phyloP scores from a whole-genome alignment of 306 rosid genomes.

The Lathyrus oleraceus region DNA sequence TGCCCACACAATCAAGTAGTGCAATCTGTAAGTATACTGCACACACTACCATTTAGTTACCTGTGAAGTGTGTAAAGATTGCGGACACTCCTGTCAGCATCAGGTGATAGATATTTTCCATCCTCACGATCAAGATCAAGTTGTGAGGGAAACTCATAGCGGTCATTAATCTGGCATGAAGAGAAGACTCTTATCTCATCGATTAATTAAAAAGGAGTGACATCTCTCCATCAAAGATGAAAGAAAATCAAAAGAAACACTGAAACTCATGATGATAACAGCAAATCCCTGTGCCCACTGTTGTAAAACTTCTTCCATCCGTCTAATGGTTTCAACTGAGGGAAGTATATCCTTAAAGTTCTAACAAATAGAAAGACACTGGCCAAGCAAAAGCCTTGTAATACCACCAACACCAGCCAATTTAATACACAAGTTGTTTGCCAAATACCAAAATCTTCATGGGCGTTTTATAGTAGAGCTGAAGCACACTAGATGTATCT shows the following conservation, averaged over 20 bases:
- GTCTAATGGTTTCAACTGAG: neutral
- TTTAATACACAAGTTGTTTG: neutral
- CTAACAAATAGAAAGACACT: constrained; percentile 2
- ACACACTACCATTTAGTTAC: constrained; percentile 41
- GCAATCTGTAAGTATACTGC: neutral
- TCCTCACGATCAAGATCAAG: constrained; percentile 91
- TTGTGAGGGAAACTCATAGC: constrained; percentile 93
- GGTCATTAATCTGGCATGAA: constrained; percentile 72
- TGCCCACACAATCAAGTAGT: neutral
- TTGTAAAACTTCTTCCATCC: neutral
- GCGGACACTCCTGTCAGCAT: constrained; percentile 87
- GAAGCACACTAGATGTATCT: constrained; percentile 12
- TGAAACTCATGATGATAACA: neutral
- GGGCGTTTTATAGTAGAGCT: neutral
- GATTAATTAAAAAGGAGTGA: neutral
- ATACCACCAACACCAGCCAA: constrained; percentile 19
- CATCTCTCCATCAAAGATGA: constrained; percentile 12
- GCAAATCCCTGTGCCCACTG: constrained; percentile 9
- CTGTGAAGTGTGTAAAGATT: constrained; percentile 95
- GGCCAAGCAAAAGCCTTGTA: constrained; percentile 2
- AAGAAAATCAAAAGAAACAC: neutral
- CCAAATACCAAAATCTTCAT: constrained; percentile 16
- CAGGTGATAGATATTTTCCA: constrained; percentile 91
- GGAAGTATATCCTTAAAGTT: constrained; percentile 5
- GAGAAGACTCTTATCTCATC: constrained; percentile 18